Percentiles rank a stretch among this genome's conserved stretches.
Evolutionary conservation across 148 eudicot species (phyloP).

Genomic region (Silene latifolia): DNA sequence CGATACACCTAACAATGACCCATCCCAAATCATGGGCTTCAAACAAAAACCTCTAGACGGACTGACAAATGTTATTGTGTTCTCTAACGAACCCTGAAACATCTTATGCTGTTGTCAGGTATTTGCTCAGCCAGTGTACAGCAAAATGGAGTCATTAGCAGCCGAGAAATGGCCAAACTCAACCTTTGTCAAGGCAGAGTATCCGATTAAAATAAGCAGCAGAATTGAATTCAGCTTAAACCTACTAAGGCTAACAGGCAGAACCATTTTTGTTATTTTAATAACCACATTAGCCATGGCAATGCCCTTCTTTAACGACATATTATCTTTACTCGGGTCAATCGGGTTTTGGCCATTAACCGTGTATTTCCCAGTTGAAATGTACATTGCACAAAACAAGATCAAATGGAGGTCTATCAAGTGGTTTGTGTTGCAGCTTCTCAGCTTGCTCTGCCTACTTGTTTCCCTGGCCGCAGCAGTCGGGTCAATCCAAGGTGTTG

Average conservation of each 20-base stretch:
- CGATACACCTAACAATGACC: too few species aligned
- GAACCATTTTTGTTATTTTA: slow-evolving; percentile 28
- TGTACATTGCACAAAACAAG: slow-evolving; percentile 30
- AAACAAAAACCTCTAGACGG: too few species aligned
- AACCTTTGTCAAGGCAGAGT: slow-evolving; percentile 27
- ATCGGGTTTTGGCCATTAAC: slow-evolving; percentile 42
- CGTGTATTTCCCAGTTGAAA: slow-evolving; percentile 34
- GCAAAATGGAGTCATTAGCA: slow-evolving; percentile 33
- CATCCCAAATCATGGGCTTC: too few species aligned
- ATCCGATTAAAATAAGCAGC: slow-evolving; percentile 22
- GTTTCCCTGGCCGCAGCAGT: slow-evolving; percentile 35
- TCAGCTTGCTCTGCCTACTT: slow-evolving; percentile 27
- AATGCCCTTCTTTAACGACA: slow-evolving; percentile 41
- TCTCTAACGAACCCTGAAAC: not conserved
- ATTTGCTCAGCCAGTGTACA: slow-evolving; percentile 38
- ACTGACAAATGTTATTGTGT: too few species aligned
- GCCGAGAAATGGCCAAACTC: slow-evolving; percentile 29
- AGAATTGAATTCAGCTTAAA: slow-evolving; percentile 22
- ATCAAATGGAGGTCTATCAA: slow-evolving; percentile 25
- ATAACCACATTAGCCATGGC: slow-evolving; percentile 38
- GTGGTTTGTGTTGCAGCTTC: slow-evolving; percentile 34
- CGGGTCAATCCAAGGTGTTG: slow-evolving; percentile 36
- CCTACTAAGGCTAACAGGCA: slow-evolving; percentile 31
- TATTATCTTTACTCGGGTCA: slow-evolving; percentile 34
- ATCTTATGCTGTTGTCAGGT: slow-evolving; percentile 23